Evolutionary conservation across 108 stramenopile genomes (phyloP).

Genomic region (Epithemia pelagica): DNA sequence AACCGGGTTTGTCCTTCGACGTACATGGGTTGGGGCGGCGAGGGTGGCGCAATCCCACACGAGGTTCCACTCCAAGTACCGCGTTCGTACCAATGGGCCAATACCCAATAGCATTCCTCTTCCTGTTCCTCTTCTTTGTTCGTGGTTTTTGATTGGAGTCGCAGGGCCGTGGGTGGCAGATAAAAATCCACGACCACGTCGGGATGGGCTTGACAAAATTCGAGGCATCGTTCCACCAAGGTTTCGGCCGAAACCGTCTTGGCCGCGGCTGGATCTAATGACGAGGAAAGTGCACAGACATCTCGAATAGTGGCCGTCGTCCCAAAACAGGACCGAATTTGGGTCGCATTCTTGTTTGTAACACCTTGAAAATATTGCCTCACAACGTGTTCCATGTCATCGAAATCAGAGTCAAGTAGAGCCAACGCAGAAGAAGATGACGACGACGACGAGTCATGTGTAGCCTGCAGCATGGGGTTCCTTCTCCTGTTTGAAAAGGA

Average conservation of each 20-base stretch:
- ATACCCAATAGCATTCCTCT: constrained; percentile 31
- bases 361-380: constrained; percentile 55
- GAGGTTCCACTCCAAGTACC: constrained; percentile 47
- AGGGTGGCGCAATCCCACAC: constrained; percentile 30
- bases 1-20: constrained; percentile 67
- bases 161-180: constrained; percentile 30
- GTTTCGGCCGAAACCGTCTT: constrained; percentile 22
- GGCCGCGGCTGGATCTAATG: constrained; percentile 4
- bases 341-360: constrained; percentile 25
- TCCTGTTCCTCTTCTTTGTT: background rate
- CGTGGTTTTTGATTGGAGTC: background rate
- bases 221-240: constrained; percentile 49
- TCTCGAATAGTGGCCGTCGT: constrained; percentile 43
- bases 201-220: constrained; percentile 58
- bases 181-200: constrained; percentile 43
- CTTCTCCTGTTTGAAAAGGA: no score
- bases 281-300: constrained; percentile 33
- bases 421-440: no score
- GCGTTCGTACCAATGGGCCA: constrained; percentile 63
- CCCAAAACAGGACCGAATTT: constrained; percentile 41
- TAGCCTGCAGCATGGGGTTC: no score
- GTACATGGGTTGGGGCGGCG: constrained; percentile 11
- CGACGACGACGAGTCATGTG: no score
- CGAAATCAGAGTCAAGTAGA: no score
- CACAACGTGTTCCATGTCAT: constrained; percentile 32